Evolutionary conservation across 148 eudicot species (phyloP), one percentile per base, ranked within the genome.

Genomic region (Suaeda aralocaspica): DNA sequence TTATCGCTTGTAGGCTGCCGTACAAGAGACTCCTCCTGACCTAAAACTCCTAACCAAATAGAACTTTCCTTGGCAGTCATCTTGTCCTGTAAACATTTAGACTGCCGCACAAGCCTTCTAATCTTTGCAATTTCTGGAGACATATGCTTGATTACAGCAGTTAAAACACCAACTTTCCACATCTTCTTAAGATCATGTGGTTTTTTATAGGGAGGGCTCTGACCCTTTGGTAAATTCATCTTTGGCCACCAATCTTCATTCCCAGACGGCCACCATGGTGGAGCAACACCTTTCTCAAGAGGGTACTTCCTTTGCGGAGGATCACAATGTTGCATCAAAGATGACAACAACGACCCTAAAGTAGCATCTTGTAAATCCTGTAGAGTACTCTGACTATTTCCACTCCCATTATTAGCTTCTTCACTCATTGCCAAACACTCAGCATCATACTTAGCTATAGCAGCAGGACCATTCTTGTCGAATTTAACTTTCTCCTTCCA

Each of bases 31-130:
- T 93, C 98, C 78, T 91, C 96, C 70, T 83, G 74, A 66, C 85
- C 78, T 76, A 93, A 83, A 82, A 93, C 97, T 24, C 84, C 96
- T 67, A 91, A 77, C 98, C 98, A 93, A 77, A 91, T 91, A 16
- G 89, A 85, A 79, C 95, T 93, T 78, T 93, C 98, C 77, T 93
- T 93, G 53, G 98, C 98, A 71, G 92, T 91, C 98, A 93, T 93
- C 80, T 93, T 93, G 68, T 93, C 98, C 74, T 93, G 98, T 51
- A 93, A 83, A 69, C 98, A 88, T 76, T 93, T 93, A 1, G 98
- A 93, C 68, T 89, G 89, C 41, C 96, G 59, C 30, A 93, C 83
- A 51, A 91, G 80, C 71, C 86, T 87, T 81, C 91, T 82, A 36
- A 93, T 87, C 81, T 84, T 93, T 21, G 92, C 95, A 76, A 91